These are phyloP conservation scores for Botryotinia calthae DNA, from an alignment of 2,329 filamentous ascomycete species.

Conservation along the genomic window DNA sequence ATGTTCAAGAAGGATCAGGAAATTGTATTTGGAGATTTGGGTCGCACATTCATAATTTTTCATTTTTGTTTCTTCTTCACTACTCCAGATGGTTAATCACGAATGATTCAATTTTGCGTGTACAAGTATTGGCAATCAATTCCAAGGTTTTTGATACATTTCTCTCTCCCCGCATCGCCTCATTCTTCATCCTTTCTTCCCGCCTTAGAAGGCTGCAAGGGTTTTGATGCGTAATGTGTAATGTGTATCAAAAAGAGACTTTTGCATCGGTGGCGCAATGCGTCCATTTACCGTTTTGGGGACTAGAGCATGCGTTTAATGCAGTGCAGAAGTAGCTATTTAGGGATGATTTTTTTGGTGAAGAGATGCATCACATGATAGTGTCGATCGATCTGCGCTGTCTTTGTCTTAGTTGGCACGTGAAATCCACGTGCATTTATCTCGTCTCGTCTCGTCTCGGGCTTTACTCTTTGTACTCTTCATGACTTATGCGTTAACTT, in stretches of 20 bases:
- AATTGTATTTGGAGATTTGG: not conserved
- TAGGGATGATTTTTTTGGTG: not conserved
- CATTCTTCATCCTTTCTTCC: slow-evolving; percentile 2
- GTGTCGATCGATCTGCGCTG: not conserved
- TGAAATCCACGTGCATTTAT: slow-evolving; percentile 11
- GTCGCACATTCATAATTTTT: not conserved
- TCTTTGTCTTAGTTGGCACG: not conserved
- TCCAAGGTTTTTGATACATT: not conserved
- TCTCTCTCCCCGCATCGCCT: slow-evolving; percentile 1
- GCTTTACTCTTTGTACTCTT: not conserved
- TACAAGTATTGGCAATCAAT: not conserved
- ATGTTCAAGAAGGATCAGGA: not conserved
- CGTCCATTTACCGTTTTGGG: slow-evolving; percentile 1
- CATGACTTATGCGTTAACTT: not conserved
- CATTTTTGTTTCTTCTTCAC: not conserved
- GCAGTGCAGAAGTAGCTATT: not conserved
- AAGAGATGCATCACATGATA: not conserved
- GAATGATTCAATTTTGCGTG: not conserved
- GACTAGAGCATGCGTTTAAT: not conserved
- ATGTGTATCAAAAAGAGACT: not conserved
- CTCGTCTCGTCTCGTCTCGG: not conserved
- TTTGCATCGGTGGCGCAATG: slow-evolving; percentile 5
- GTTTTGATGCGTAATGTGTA: not conserved
- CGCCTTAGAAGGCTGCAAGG: slow-evolving; percentile 17
- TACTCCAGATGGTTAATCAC: not conserved